Evolutionary conservation across 176 grass and related monocot genomes (phyloP).

Genomic region (Rhynchospora breviuscula): DNA sequence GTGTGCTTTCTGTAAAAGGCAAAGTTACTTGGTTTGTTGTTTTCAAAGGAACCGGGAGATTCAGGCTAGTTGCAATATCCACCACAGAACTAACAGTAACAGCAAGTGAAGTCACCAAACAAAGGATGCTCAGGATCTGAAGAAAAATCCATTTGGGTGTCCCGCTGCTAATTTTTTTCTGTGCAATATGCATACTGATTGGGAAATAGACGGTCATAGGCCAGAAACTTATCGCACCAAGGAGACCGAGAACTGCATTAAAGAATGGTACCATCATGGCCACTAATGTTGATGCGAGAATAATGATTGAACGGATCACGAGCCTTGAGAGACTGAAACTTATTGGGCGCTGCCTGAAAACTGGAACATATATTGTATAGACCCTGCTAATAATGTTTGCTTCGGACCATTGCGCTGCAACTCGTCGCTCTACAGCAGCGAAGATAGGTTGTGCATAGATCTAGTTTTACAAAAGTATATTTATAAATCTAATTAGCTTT

Average conservation of each 20-base stretch:
- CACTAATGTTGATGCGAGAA: constrained; percentile 69
- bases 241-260: constrained; percentile 75
- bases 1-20: background rate
- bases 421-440: constrained; percentile 54
- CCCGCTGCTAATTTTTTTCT: constrained; percentile 38
- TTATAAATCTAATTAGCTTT: background rate
- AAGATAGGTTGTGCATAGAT: constrained; percentile 88
- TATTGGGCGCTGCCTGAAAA: constrained; percentile 20
- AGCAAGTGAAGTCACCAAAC: constrained; percentile 62
- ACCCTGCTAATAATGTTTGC: constrained; percentile 59
- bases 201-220: constrained; percentile 88
- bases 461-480: constrained; percentile 13
- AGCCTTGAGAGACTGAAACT: constrained; percentile 59
- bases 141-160: constrained; percentile 50
- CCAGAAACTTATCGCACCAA: constrained; percentile 84
- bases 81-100: constrained; percentile 55
- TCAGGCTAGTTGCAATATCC: constrained; percentile 78
- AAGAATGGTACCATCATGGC: constrained; percentile 81
- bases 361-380: constrained; percentile 45
- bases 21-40: constrained; percentile 2
- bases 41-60: constrained; percentile 47
- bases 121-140: constrained; percentile 75
- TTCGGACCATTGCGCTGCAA: constrained; percentile 48
- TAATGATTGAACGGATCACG: constrained; percentile 51
- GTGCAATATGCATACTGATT: constrained; percentile 62